These are phyloP conservation scores for Neofusicoccum parvum DNA, from an alignment of 2,329 filamentous ascomycete genomes.

Conservation along the genomic window DNA sequence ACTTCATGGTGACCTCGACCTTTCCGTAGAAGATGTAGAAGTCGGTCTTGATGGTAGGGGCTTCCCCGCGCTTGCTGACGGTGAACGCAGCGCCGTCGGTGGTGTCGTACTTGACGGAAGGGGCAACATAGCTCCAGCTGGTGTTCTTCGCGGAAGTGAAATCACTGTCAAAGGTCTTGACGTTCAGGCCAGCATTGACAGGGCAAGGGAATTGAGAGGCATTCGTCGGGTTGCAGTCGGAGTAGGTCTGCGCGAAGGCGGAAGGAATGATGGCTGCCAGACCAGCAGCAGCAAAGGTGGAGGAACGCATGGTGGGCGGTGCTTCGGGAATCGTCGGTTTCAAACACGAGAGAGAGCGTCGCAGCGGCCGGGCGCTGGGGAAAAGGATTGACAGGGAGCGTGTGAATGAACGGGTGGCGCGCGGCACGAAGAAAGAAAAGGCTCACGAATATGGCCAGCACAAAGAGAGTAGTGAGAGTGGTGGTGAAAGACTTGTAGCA, in stretches of 20 bases:
- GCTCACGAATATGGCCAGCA: conserved; percentile 12
- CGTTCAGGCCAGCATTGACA: conserved; percentile 46
- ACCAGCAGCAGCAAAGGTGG: conserved; percentile 10
- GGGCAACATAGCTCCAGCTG: conserved; percentile 41
- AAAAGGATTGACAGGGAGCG: not conserved
- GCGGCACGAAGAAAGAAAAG: not conserved
- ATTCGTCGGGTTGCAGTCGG: conserved; percentile 47
- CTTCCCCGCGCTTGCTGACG: conserved; percentile 50
- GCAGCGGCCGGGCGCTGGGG: conserved; percentile 6
- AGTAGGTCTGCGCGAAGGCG: conserved; percentile 48
- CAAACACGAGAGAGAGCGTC: not conserved
- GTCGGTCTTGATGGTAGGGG: conserved; percentile 70
- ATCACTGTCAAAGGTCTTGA: conserved; percentile 41
- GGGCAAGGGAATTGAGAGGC: conserved; percentile 44
- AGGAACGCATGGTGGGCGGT: conserved; percentile 13
- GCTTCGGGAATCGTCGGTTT: not conserved
- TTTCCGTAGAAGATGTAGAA: conserved; percentile 88
- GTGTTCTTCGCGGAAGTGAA: conserved; percentile 46
- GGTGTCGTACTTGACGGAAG: conserved; percentile 46
- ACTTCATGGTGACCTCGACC: conserved; percentile 77
- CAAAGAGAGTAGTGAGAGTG: conserved; percentile 9
- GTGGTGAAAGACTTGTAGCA: conserved; percentile 8
- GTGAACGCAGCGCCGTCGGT: conserved; percentile 53
- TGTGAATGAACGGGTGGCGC: conserved; percentile 9
- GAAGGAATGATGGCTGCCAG: conserved; percentile 27